Conservation (phyloP, 2,329 filamentous ascomycete genomes). For the Aureobasidium sp. region DNA sequence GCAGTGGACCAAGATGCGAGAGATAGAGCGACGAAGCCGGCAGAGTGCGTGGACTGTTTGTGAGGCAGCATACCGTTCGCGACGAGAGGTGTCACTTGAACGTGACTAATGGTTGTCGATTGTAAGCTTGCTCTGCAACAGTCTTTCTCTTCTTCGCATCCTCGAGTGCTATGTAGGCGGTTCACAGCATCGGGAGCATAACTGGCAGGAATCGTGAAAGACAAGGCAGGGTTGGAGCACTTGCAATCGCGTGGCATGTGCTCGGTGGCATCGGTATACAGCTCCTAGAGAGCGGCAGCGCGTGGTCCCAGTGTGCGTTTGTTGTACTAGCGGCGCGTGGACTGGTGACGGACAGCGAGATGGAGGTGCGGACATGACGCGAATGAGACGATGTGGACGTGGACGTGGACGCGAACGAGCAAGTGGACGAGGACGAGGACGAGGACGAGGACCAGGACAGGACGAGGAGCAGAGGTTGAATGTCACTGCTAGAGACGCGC, state of each 20-base stretch:
- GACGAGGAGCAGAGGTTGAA: neutral
- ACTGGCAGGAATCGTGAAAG: constrained; percentile 56
- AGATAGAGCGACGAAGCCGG: constrained; percentile 50
- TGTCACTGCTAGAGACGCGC: neutral
- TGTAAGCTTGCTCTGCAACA: constrained; percentile 32
- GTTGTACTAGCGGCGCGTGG: constrained; percentile 46
- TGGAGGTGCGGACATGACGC: neutral
- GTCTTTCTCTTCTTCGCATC: constrained; percentile 51
- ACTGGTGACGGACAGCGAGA: constrained; percentile 45
- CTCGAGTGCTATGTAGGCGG: constrained; percentile 50
- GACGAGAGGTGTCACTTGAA: constrained; percentile 18
- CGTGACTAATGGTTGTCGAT: constrained; percentile 40
- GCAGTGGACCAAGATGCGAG: constrained; percentile 52
- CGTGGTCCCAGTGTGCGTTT: constrained; percentile 49
- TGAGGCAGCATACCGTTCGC: neutral
- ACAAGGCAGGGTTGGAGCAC: constrained; percentile 55
- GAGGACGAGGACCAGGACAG: too few species aligned
- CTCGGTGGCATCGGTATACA: constrained; percentile 53
- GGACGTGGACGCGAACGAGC: too few species aligned
- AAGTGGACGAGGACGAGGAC: too few species aligned
- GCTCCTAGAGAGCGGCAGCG: constrained; percentile 52
- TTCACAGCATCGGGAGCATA: constrained; percentile 51
- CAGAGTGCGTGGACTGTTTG: constrained; percentile 55
- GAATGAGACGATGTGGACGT: too few species aligned
- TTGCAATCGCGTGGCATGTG: constrained; percentile 55